These are phyloP conservation scores for Jimgerdemannia lactiflua DNA, from an alignment of 192 early-diverging fungal genomes.

Conservation along the genomic window DNA sequence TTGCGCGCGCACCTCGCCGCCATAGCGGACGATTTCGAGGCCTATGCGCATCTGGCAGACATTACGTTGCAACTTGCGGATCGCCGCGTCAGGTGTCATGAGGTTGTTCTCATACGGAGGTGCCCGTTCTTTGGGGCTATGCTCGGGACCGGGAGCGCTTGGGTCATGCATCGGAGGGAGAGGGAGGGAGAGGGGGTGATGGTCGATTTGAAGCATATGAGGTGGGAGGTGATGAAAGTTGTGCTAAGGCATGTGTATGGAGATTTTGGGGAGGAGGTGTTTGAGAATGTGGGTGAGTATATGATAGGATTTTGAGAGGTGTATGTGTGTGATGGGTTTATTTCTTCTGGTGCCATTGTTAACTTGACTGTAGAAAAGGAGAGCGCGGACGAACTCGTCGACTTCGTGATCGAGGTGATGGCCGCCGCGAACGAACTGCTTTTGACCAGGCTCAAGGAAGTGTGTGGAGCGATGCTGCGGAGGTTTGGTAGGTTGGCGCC, in stretches of 20 bases:
- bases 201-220: constrained; percentile 51
- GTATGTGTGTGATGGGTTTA: background rate
- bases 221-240: constrained; percentile 42
- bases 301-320: background rate
- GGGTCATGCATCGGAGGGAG: constrained; percentile 38
- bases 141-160: constrained; percentile 42
- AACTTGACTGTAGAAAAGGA: constrained; percentile 15
- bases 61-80: constrained; percentile 32
- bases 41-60: constrained; percentile 11
- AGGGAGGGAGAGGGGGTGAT: constrained; percentile 12
- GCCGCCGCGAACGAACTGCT: constrained; percentile 64
- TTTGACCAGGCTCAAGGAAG: constrained; percentile 40
- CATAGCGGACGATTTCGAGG: constrained; percentile 1
- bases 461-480: constrained; percentile 33
- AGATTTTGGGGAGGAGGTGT: constrained; percentile 37
- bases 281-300: constrained; percentile 28
- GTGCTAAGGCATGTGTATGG: constrained; percentile 57
- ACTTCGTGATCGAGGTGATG: constrained; percentile 53
- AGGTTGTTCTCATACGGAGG: constrained; percentile 51
- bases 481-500: constrained; percentile 16
- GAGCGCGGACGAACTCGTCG: constrained; percentile 42
- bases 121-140: constrained; percentile 68
- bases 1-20: constrained; percentile 20
- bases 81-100: constrained; percentile 36
- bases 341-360: background rate